phyloP scores from a whole-genome alignment of 108 stramenopile species.

The Fragilaria crotonensis region DNA sequence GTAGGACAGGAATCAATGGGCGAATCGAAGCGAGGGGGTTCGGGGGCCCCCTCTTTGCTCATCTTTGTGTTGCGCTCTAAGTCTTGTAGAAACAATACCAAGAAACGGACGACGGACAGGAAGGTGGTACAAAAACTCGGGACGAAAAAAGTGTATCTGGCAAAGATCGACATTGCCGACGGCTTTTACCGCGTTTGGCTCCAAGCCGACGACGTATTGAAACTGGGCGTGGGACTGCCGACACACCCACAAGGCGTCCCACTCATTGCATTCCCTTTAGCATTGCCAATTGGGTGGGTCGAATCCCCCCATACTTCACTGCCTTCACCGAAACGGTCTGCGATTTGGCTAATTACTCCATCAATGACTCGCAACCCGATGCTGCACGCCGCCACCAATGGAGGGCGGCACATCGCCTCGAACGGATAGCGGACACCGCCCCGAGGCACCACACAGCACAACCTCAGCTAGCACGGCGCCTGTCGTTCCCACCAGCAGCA shows the following conservation, averaged over 20 bases:
- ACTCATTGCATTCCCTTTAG: conserved; percentile 4
- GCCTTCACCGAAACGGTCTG: conserved; percentile 6
- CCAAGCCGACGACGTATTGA: conserved; percentile 1
- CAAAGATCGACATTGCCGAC: too few relatives aligned
- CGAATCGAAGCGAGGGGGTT: too few relatives aligned
- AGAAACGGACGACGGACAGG: too few relatives aligned
- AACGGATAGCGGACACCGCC: conserved; percentile 9
- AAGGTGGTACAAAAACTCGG: too few relatives aligned
- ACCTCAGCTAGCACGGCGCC: too few relatives aligned
- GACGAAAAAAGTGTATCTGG: too few relatives aligned
- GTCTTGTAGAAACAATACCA: too few relatives aligned
- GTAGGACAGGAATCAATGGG: too few relatives aligned
- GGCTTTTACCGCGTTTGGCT: conserved; percentile 10
- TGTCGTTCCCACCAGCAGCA: too few relatives aligned
- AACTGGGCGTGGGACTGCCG: conserved; percentile 22
- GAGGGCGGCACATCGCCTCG: conserved; percentile 21
- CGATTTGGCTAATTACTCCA: conserved; percentile 5
- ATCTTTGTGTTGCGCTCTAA: too few relatives aligned
- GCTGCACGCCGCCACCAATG: too few relatives aligned
- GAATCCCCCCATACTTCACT: background rate
- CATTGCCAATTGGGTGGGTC: background rate
- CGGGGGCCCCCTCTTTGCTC: too few relatives aligned
- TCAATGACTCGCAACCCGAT: background rate
- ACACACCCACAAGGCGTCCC: background rate
- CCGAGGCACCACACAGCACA: background rate